A percentile compares a stretch with the other conserved stretches of the same genome.
phyloP scores from a whole-genome alignment of 2,329 filamentous ascomycete species.

The Arthrinium phaeospermum region DNA sequence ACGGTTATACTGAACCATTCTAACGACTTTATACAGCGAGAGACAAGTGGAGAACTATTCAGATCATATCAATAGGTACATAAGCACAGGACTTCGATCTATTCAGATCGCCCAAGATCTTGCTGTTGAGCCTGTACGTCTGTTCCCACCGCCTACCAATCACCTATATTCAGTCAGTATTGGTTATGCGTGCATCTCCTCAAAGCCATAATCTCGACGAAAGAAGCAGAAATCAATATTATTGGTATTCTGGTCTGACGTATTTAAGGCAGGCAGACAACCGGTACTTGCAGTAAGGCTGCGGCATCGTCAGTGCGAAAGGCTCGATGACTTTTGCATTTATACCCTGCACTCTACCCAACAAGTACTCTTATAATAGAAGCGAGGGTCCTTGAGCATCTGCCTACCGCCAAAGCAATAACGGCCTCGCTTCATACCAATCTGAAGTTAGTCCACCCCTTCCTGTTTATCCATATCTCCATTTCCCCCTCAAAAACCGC shows the following conservation, averaged over 20 bases:
- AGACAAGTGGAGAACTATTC: background rate
- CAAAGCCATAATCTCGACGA: background rate
- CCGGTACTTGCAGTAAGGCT: background rate
- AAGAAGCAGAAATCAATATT: background rate
- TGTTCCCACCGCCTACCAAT: background rate
- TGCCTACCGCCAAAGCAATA: background rate
- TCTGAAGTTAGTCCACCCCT: background rate
- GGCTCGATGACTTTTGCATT: background rate
- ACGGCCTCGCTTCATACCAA: background rate
- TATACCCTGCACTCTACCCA: background rate
- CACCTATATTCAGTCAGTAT: background rate
- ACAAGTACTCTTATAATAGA: background rate
- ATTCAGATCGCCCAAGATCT: background rate
- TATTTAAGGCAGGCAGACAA: background rate
- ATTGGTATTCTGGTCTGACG: background rate
- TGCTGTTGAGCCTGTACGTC: background rate
- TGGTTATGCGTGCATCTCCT: background rate
- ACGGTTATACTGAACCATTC: background rate
- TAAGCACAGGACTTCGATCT: background rate
- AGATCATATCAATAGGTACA: background rate
- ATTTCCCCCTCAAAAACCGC: background rate
- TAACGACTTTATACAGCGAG: background rate
- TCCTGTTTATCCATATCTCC: background rate
- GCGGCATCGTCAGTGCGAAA: background rate
- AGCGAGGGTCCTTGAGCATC: background rate